These are phyloP conservation scores for Ceratobasidium sp. DNA, from an alignment of 1,284 basidiomycete species.

Conservation along the genomic window DNA sequence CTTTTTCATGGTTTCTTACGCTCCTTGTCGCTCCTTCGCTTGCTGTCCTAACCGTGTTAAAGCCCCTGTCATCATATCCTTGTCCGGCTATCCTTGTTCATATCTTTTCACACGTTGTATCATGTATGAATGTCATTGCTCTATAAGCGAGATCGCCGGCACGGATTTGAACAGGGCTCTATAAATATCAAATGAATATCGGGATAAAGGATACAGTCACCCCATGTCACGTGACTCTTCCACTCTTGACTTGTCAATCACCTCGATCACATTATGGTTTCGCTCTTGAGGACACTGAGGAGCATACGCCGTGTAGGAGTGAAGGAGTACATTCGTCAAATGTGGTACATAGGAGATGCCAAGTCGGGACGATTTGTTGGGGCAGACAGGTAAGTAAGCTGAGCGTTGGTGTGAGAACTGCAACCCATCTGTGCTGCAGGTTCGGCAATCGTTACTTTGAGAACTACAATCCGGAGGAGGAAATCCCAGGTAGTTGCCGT, in stretches of 20 bases:
- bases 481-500: slow-evolving; percentile 74
- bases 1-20: slow-evolving; percentile 34
- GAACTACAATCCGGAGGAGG: slow-evolving; percentile 85
- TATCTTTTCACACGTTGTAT: slow-evolving; percentile 39
- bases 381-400: slow-evolving; percentile 76
- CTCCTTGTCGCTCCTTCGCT: slow-evolving; percentile 11
- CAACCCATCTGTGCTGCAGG: slow-evolving; percentile 55
- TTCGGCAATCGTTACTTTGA: slow-evolving; percentile 94
- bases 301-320: slow-evolving; percentile 78
- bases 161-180: background rate
- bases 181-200: background rate
- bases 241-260: background rate
- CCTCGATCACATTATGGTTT: slow-evolving; percentile 64
- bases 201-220: background rate
- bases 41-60: slow-evolving; percentile 17
- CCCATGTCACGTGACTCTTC: slow-evolving; percentile 6
- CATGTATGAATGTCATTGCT: slow-evolving; percentile 40
- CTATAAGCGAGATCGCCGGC: background rate
- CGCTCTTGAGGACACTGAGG: slow-evolving; percentile 77
- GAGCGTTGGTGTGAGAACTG: slow-evolving; percentile 7
- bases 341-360: slow-evolving; percentile 91
- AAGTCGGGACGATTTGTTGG: slow-evolving; percentile 85
- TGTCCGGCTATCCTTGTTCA: slow-evolving; percentile 32
- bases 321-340: slow-evolving; percentile 83
- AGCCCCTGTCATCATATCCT: slow-evolving; percentile 37